phyloP scores from a whole-genome alignment of 139 green algal species.

The Coelastrella sp. region DNA sequence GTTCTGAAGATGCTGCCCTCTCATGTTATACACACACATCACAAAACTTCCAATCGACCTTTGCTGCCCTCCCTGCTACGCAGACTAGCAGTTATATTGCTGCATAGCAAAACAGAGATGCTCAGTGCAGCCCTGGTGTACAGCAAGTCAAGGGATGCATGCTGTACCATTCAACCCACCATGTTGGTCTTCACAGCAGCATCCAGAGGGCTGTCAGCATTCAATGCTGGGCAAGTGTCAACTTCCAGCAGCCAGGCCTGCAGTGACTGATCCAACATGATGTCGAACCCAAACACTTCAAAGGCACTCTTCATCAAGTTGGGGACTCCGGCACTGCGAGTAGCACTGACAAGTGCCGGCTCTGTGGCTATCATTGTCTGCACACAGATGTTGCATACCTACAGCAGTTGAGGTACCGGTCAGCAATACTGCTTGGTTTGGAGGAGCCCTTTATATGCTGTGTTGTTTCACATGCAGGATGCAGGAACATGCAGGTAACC shows the following conservation, averaged over 20 bases:
- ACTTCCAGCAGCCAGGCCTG: conserved; percentile 77
- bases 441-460: too few species aligned
- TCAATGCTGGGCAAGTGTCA: conserved; percentile 74
- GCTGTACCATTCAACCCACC: conserved; percentile 40
- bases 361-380: conserved; percentile 42
- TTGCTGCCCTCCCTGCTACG: too few species aligned
- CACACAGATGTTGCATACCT: conserved; percentile 21
- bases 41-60: too few species aligned
- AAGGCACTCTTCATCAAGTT: conserved; percentile 61
- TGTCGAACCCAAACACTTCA: conserved; percentile 84
- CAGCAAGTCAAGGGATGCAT: background rate
- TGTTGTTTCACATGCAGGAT: too few species aligned
- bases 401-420: too few species aligned
- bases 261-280: conserved; percentile 75
- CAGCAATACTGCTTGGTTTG: too few species aligned
- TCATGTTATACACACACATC: too few species aligned
- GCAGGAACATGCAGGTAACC: background rate
- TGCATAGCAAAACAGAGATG: background rate
- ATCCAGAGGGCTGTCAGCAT: conserved; percentile 66
- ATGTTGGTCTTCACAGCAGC: conserved; percentile 56
- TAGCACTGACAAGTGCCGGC: background rate
- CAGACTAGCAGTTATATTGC: too few species aligned
- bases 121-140: background rate
- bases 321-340: background rate
- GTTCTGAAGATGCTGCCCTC: too few species aligned